Conservation (phyloP, 2,329 filamentous ascomycete species). For the Penicillium sp. region DNA sequence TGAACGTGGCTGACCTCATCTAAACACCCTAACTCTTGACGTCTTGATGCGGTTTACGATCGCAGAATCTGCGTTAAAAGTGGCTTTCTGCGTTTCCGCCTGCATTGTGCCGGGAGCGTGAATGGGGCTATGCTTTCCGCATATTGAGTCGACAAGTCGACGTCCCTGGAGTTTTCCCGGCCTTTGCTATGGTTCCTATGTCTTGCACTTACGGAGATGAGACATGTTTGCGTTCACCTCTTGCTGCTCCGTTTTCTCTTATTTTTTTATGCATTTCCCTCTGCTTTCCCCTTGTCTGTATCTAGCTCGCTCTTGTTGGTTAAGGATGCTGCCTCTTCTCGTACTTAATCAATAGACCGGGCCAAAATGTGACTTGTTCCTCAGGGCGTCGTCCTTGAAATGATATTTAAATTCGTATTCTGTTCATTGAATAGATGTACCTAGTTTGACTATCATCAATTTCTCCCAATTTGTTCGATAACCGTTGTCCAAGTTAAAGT, state of each 20-base stretch:
- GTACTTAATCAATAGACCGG: constrained; percentile 38
- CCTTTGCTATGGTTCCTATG: constrained; percentile 38
- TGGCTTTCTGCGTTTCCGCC: constrained; percentile 40
- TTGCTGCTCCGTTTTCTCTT: constrained; percentile 36
- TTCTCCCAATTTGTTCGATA: no score
- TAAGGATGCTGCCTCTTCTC: constrained; percentile 33
- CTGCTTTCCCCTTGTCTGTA: constrained; percentile 32
- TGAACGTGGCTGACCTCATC: constrained; percentile 70
- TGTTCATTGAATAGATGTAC: background rate
- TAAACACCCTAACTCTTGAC: constrained; percentile 37
- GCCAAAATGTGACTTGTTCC: constrained; percentile 39
- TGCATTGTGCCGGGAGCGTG: constrained; percentile 19
- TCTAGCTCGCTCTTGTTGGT: constrained; percentile 38
- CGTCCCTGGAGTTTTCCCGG: background rate
- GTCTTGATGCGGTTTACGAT: constrained; percentile 39
- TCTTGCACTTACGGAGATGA: constrained; percentile 38
- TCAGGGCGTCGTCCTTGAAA: constrained; percentile 21
- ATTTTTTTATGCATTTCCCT: constrained; percentile 30
- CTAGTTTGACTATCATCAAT: no score
- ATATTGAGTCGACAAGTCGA: constrained; percentile 12
- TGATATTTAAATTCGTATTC: background rate
- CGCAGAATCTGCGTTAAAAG: constrained; percentile 40
- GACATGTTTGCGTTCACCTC: constrained; percentile 35
- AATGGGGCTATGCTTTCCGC: constrained; percentile 7
- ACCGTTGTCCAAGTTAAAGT: no score